Conservation (phyloP, 371 early-diverging fungal genomes). For the Umbelopsis sp. region DNA sequence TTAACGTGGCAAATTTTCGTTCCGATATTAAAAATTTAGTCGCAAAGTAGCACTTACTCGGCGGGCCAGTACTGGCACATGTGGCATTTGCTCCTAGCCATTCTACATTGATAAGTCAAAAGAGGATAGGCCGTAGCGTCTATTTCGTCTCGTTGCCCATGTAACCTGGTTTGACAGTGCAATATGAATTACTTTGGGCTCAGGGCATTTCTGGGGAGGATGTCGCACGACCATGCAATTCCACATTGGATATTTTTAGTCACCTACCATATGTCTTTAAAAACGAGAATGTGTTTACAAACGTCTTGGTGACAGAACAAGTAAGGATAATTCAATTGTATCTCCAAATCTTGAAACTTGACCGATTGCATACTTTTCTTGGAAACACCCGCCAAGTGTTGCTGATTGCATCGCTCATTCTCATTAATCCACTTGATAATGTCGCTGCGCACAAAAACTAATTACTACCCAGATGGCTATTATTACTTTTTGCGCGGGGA, state of each 20-base stretch:
- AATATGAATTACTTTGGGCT: too few relatives aligned
- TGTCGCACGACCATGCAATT: too few relatives aligned
- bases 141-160: constrained; percentile 48
- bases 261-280: constrained; percentile 55
- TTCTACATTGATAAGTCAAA: constrained; percentile 42
- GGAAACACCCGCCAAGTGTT: constrained; percentile 8
- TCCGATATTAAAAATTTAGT: neutral
- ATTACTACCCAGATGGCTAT: neutral
- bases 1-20: constrained; percentile 8
- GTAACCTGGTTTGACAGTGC: constrained; percentile 10
- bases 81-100: constrained; percentile 51
- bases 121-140: constrained; percentile 46
- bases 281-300: constrained; percentile 68
- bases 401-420: constrained; percentile 19
- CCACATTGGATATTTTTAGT: constrained; percentile 13
- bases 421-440: constrained; percentile 35
- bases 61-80: constrained; percentile 64
- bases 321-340: constrained; percentile 63
- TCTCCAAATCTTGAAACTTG: constrained; percentile 54
- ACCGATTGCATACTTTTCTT: constrained; percentile 55
- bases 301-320: constrained; percentile 67
- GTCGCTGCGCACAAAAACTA: constrained; percentile 8
- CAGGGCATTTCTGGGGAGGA: too few relatives aligned
- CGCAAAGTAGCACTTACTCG: constrained; percentile 27
- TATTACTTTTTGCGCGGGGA: neutral